phyloP scores from a whole-genome alignment of 1,139 yeast genomes.

The Debaryomyces nepalensis region DNA sequence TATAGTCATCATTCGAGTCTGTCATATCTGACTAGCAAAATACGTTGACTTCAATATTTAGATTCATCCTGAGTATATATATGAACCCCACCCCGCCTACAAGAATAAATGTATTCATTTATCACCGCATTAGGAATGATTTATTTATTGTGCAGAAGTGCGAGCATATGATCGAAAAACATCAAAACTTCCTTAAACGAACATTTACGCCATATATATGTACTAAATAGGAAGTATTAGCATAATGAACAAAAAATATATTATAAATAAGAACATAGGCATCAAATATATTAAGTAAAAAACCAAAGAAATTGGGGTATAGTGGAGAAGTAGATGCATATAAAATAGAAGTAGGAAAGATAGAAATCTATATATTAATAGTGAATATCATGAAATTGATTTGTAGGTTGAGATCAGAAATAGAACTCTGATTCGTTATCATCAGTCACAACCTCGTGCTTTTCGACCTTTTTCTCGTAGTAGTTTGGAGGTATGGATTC shows the following conservation, averaged over 20 bases:
- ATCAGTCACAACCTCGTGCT: constrained; percentile 11
- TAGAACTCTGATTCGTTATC: constrained; percentile 25
- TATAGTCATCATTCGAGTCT: constrained; percentile 18
- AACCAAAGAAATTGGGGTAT: not conserved
- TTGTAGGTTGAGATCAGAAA: constrained; percentile 16
- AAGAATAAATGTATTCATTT: not conserved
- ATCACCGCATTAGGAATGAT: constrained; percentile 1
- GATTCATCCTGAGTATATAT: constrained; percentile 2
- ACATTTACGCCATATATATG: not conserved
- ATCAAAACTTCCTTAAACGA: constrained; percentile 4
- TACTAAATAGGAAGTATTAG: constrained; percentile 4
- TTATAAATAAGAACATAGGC: not conserved
- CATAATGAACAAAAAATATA: not conserved
- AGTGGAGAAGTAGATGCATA: constrained; percentile 4
- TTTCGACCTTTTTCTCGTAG: constrained; percentile 9
- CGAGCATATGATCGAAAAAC: constrained; percentile 4
- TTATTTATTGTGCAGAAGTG: not conserved
- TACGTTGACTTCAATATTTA: not conserved
- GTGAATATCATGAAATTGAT: not conserved
- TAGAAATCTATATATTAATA: not conserved
- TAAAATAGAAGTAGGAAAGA: no score
- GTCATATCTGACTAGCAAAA: not conserved
- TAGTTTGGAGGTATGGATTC: constrained; percentile 10
- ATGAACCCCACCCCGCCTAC: not conserved
- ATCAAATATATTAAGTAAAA: not conserved